Percentiles rank a stretch among this genome's conserved stretches.
These are phyloP conservation scores for Periconia digitata DNA, from an alignment of 2,329 filamentous ascomycete genomes.

Conservation along the genomic window DNA sequence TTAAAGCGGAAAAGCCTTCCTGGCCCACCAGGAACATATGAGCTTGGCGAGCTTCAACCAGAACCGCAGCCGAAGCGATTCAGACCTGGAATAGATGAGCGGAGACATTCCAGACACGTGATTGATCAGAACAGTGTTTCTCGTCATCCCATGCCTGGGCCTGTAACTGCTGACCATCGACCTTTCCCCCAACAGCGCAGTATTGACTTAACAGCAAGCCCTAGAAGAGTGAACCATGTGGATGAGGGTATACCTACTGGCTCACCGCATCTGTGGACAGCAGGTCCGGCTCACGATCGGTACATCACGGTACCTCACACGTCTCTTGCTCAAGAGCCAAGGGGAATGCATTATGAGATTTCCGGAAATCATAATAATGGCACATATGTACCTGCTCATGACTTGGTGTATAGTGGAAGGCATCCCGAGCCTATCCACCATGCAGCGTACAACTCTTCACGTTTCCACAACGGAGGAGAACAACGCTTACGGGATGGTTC, in stretches of 20 bases:
- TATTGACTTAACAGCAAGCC: slow-evolving; percentile 32
- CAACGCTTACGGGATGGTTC: neutral
- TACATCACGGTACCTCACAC: slow-evolving; percentile 17
- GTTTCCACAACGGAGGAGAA: neutral
- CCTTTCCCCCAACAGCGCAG: slow-evolving; percentile 14
- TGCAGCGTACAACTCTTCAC: neutral
- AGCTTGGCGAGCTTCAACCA: slow-evolving; percentile 6
- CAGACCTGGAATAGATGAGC: slow-evolving; percentile 16
- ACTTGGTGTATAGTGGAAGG: slow-evolving; percentile 8
- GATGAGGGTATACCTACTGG: slow-evolving; percentile 8
- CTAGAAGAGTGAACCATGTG: slow-evolving; percentile 11
- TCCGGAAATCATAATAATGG: slow-evolving; percentile 10
- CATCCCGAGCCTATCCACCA: neutral
- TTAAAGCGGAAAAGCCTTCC: slow-evolving; percentile 22
- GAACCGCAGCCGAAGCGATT: slow-evolving; percentile 14
- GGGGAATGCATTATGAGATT: slow-evolving; percentile 20
- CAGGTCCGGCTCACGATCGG: slow-evolving; percentile 9
- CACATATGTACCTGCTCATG: slow-evolving; percentile 13
- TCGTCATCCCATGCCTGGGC: slow-evolving; percentile 6
- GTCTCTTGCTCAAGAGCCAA: slow-evolving; percentile 17
- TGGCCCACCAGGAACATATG: slow-evolving; percentile 6
- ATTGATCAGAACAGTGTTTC: neutral
- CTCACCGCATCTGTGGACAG: slow-evolving; percentile 6
- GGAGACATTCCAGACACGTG: neutral
- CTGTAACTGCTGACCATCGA: slow-evolving; percentile 13